Conservation (phyloP, 2,329 filamentous ascomycete species). For the Beauveria pseudobassiana region DNA sequence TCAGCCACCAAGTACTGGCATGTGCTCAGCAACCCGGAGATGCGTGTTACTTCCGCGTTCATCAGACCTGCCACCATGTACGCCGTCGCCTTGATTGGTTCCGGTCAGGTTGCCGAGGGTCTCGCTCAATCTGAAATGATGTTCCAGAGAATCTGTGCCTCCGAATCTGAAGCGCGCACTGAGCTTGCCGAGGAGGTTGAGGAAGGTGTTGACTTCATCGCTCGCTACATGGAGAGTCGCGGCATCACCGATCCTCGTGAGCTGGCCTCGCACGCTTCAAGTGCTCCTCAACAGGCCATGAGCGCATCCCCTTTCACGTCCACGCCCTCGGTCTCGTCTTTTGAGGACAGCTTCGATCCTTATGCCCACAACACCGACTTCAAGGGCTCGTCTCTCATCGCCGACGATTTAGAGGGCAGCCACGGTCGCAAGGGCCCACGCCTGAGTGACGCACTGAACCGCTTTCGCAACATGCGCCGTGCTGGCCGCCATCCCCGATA, state of each 20-base stretch:
- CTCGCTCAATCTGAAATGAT: slow-evolving; percentile 73
- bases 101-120: slow-evolving; percentile 76
- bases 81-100: slow-evolving; percentile 76
- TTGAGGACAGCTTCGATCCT: slow-evolving; percentile 82
- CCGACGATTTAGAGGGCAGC: slow-evolving; percentile 77
- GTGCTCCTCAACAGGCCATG: slow-evolving; percentile 35
- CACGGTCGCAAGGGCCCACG: slow-evolving; percentile 65
- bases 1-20: slow-evolving; percentile 76
- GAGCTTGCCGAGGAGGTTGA: slow-evolving; percentile 74
- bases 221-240: slow-evolving; percentile 50
- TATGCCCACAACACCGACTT: slow-evolving; percentile 88
- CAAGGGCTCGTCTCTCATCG: slow-evolving; percentile 85
- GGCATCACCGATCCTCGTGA: slow-evolving; percentile 49
- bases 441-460: slow-evolving; percentile 71
- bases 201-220: slow-evolving; percentile 68
- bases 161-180: slow-evolving; percentile 39
- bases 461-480: slow-evolving; percentile 89
- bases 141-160: slow-evolving; percentile 73
- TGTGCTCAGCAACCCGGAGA: slow-evolving; percentile 56
- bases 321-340: slow-evolving; percentile 50
- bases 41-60: slow-evolving; percentile 54
- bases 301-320: slow-evolving; percentile 44
- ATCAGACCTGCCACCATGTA: slow-evolving; percentile 91
- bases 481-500: slow-evolving; percentile 87
- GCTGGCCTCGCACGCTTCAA: slow-evolving; percentile 38